Evolutionary conservation across 176 grass and related monocot genomes (phyloP).

Genomic region (Zoysia pacifica): DNA sequence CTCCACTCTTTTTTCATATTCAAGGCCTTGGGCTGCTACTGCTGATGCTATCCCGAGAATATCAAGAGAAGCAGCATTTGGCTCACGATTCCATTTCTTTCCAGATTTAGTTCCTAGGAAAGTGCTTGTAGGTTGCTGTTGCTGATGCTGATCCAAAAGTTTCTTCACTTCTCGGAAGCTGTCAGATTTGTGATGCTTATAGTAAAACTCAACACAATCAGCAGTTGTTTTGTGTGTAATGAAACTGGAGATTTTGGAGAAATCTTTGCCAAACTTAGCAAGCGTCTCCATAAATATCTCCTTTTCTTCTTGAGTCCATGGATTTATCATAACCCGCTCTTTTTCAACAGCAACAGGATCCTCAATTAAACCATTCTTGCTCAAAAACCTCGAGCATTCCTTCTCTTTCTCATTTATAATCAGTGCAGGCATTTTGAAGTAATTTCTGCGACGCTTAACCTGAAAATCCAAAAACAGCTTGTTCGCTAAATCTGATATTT

Average conservation of each 20-base stretch:
- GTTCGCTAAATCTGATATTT: constrained; percentile 68
- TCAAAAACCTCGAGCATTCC: constrained; percentile 51
- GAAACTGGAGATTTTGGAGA: constrained; percentile 80
- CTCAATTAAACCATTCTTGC: constrained; percentile 72
- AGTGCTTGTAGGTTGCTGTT: constrained; percentile 55
- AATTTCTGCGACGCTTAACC: constrained; percentile 63
- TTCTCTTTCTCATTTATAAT: constrained; percentile 78
- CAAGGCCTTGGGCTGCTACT: constrained; percentile 57
- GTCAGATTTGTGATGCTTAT: constrained; percentile 97
- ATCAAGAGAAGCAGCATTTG: constrained; percentile 66
- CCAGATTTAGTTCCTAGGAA: constrained; percentile 66
- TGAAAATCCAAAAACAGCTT: constrained; percentile 70
- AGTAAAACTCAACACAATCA: constrained; percentile 97
- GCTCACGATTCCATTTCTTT: constrained; percentile 73
- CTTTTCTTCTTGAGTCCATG: constrained; percentile 85
- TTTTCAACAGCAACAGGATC: constrained; percentile 74
- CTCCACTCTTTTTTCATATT: constrained; percentile 37
- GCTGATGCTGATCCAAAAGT: constrained; percentile 66
- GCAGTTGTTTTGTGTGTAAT: constrained; percentile 88
- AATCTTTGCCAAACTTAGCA: constrained; percentile 89
- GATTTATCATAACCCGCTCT: constrained; percentile 71
- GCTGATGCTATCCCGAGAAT: constrained; percentile 62
- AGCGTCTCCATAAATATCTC: constrained; percentile 91
- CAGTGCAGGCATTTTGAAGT: constrained; percentile 88
- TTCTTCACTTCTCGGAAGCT: constrained; percentile 91